Evolutionary conservation across 441 rosid genomes (phyloP).

Genomic region (Mallotus japonicus): DNA sequence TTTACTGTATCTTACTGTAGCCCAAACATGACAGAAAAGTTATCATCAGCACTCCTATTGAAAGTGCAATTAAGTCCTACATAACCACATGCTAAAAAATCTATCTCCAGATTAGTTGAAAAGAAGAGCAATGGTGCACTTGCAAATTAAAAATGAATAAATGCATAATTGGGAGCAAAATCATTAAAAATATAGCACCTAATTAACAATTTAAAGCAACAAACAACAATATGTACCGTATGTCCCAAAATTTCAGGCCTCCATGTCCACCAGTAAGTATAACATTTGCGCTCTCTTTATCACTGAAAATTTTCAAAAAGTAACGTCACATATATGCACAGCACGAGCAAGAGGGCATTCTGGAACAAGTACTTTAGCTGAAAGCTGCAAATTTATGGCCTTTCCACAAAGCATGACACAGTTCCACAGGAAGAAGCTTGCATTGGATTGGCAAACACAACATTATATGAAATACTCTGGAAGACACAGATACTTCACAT

Average conservation of each 20-base stretch:
- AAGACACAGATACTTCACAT: not conserved
- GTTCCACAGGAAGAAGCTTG: not conserved
- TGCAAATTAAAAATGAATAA: not conserved
- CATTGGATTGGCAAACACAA: not conserved
- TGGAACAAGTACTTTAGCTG: not conserved
- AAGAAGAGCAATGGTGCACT: not conserved
- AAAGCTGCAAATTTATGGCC: not conserved
- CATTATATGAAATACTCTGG: not conserved
- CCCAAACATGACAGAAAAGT: not conserved
- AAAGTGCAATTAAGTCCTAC: not conserved
- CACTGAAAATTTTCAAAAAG: conserved; percentile 46
- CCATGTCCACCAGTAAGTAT: conserved; percentile 82
- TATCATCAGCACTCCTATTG: not conserved
- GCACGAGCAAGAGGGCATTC: too few species aligned
- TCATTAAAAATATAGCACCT: not conserved
- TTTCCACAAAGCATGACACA: not conserved
- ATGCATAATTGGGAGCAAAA: not conserved
- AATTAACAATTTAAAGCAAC: conserved; percentile 1
- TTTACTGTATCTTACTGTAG: not conserved
- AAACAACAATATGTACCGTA: conserved; percentile 50
- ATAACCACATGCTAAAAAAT: not conserved
- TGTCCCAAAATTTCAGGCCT: conserved; percentile 90
- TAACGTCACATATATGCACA: not conserved
- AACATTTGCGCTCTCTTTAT: conserved; percentile 56
- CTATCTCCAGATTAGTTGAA: not conserved